These are phyloP conservation scores for Coemansia sp. DNA, from an alignment of 192 early-diverging fungal species.

Conservation along the genomic window DNA sequence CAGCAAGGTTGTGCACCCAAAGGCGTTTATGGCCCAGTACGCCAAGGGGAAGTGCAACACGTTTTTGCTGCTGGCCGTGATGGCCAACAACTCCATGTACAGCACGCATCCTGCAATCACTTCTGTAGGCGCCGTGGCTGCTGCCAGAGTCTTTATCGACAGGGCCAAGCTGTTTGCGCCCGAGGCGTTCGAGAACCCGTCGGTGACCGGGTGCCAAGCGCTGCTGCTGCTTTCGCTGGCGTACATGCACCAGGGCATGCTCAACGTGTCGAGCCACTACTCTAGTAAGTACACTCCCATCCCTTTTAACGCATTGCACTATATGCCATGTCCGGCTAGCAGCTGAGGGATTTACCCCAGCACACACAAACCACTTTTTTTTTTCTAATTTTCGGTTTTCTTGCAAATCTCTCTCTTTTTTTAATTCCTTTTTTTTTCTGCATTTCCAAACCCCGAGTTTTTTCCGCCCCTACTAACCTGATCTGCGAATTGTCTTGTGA, in stretches of 20 bases:
- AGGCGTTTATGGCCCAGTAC: conserved; percentile 19
- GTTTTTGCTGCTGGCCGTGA: conserved; percentile 33
- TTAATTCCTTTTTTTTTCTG: neutral
- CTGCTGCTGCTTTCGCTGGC: conserved; percentile 33
- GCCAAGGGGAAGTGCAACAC: conserved; percentile 8
- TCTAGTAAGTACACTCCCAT: conserved; percentile 30
- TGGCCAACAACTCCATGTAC: conserved; percentile 46
- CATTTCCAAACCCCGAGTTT: neutral
- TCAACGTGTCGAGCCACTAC: conserved; percentile 43
- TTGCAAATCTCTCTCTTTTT: neutral
- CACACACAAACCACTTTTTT: neutral
- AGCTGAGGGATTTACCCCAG: too few species aligned
- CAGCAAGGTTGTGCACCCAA: conserved; percentile 46
- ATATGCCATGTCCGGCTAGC: neutral
- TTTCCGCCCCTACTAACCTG: neutral
- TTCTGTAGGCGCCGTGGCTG: conserved; percentile 9
- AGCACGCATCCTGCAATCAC: conserved; percentile 36
- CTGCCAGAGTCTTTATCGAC: conserved; percentile 28
- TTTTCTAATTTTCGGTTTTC: neutral
- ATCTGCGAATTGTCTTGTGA: neutral
- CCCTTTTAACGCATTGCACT: neutral
- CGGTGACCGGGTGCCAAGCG: conserved; percentile 23
- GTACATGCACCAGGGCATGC: conserved; percentile 40
- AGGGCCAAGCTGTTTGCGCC: conserved; percentile 36
- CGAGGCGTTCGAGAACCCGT: conserved; percentile 32